Conservation (phyloP, 2,329 filamentous ascomycete species). For the Diaporthe ampelina region DNA sequence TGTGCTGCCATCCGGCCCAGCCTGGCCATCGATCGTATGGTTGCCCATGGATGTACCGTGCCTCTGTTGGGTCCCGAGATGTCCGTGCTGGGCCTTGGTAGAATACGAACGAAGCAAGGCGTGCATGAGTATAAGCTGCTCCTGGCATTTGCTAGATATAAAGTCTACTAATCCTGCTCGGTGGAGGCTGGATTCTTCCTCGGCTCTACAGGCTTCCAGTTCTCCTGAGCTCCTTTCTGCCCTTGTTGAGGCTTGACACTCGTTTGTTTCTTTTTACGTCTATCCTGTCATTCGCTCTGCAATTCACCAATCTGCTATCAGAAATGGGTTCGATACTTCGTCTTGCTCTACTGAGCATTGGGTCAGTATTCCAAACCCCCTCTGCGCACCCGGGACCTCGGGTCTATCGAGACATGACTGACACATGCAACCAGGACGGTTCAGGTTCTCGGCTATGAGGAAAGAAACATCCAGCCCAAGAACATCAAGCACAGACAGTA, state of each 20-base stretch:
- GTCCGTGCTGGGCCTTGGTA: constrained; percentile 22
- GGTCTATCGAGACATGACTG: constrained; percentile 37
- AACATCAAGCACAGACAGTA: constrained; percentile 36
- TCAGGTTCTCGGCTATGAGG: constrained; percentile 38
- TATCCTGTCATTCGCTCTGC: neutral
- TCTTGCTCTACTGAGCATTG: constrained; percentile 35
- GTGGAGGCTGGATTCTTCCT: neutral
- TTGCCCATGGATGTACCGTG: neutral
- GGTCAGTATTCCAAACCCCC: constrained; percentile 16
- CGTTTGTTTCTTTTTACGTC: constrained; percentile 29
- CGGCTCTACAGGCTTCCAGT: constrained; percentile 29
- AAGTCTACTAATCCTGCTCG: constrained; percentile 13
- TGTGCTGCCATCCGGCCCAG: constrained; percentile 18
- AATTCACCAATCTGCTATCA: neutral
- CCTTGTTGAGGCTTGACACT: constrained; percentile 34
- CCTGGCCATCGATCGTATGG: constrained; percentile 13
- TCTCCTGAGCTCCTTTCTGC: constrained; percentile 32
- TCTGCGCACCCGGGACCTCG: neutral
- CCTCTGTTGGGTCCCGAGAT: neutral
- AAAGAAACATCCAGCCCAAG: constrained; percentile 9
- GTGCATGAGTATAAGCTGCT: neutral
- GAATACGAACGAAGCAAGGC: constrained; percentile 32
- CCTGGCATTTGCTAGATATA: constrained; percentile 23
- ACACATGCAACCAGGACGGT: constrained; percentile 34
- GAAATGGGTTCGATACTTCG: constrained; percentile 31